Conservation (phyloP, 208 protist species). For the Acanthamoeba lenticulata region DNA sequence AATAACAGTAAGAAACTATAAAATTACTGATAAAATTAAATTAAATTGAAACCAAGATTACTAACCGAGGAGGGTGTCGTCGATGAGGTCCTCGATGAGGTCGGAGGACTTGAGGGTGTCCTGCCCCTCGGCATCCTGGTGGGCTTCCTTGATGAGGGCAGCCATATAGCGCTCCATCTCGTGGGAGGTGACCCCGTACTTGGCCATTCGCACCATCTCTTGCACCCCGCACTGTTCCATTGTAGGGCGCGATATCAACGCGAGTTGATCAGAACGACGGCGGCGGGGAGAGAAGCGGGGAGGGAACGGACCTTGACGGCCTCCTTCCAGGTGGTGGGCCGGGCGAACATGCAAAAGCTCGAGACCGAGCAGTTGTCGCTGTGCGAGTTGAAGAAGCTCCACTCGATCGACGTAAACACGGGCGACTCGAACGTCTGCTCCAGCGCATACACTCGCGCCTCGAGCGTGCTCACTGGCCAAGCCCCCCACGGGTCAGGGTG, state of each 20-base stretch:
- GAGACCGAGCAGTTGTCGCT: conserved; percentile 30
- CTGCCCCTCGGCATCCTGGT: conserved; percentile 25
- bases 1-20: too few species aligned
- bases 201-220: conserved; percentile 30
- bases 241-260: not conserved
- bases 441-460: not conserved
- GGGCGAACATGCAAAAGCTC: not conserved
- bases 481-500: not conserved
- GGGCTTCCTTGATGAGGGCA: conserved; percentile 19
- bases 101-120: conserved; percentile 5
- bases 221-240: conserved; percentile 1
- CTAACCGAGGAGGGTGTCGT: conserved; percentile 23
- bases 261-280: not conserved
- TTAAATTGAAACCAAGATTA: too few species aligned
- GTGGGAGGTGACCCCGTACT: conserved; percentile 38
- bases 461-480: not conserved
- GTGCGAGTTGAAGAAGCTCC: conserved; percentile 41
- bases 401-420: conserved; percentile 37
- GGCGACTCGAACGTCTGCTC: conserved; percentile 1
- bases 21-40: too few species aligned
- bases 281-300: not conserved
- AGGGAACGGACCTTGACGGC: not conserved
- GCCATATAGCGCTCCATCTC: conserved; percentile 45
- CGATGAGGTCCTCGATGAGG: conserved; percentile 6
- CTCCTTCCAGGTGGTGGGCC: conserved; percentile 20